phyloP scores from a whole-genome alignment of 2,329 filamentous ascomycete species.

The Diaporthe sp. region DNA sequence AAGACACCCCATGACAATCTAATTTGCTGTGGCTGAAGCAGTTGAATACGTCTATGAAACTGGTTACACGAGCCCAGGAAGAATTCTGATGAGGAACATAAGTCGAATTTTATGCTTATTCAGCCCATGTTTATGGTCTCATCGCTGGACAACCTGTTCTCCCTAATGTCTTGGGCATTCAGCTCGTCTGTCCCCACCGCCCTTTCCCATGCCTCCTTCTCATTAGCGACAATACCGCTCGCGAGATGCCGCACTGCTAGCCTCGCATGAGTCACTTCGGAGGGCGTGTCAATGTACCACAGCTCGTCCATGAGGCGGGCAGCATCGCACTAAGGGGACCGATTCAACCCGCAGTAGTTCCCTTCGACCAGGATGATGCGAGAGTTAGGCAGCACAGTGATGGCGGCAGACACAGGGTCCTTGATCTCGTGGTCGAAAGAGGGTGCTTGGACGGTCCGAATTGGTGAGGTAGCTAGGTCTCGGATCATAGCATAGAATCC shows the following conservation, averaged over 20 bases:
- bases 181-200: background rate
- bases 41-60: too few species aligned
- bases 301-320: background rate
- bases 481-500: slow-evolving; percentile 43
- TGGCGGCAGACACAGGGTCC: background rate
- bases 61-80: too few species aligned
- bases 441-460: background rate
- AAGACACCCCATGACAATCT: too few species aligned
- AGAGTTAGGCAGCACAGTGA: background rate
- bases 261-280: background rate
- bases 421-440: slow-evolving; percentile 7
- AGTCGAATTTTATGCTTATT: too few species aligned
- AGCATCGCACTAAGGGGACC: too few species aligned
- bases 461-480: background rate
- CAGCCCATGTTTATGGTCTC: too few species aligned
- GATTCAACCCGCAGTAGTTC: background rate
- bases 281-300: background rate
- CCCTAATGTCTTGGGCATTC: background rate
- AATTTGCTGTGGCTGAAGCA: too few species aligned
- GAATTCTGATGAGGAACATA: too few species aligned
- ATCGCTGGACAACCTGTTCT: background rate
- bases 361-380: slow-evolving; percentile 2
- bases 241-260: background rate
- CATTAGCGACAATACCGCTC: background rate
- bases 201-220: background rate